Evolutionary conservation across 2,329 filamentous ascomycete species (phyloP), one percentile per base, ranked within the genome.

Genomic region (Cercospora nicotianae): DNA sequence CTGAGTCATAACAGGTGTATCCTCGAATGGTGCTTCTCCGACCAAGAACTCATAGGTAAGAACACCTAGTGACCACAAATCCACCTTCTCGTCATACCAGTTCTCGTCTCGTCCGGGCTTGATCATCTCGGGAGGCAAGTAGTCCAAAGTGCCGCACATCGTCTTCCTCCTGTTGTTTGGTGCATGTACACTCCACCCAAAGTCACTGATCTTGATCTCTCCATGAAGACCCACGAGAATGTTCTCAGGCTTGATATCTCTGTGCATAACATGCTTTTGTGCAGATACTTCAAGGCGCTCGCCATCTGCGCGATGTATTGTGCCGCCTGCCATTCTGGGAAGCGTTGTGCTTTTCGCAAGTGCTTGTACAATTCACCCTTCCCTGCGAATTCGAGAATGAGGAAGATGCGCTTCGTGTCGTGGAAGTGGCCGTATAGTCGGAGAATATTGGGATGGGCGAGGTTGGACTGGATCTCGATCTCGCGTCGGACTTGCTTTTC

Each of bases 171-270:
- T 86, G 82, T 94, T 96, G 81, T 96, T 97, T 30, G 95, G 95
- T 5, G 95, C 95, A 80, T 99, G 95, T 3, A 98, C 95, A 78
- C 92, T 96, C 95, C 95, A 99, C 60, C 95, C 94, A 77, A 98
- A 99, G 80, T 99, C 95, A 4, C 93, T 96, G 77, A 99, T 94
- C 81, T 99, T 99, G 83, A 99, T 94, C 84, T 99, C 95, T 72
- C 94, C 95, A 78, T 98, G 94, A 68, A 98, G 93, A 13, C 94
- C 94, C 31, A 98, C 90, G 23, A 98, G 86, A 72, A 98, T 98
- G 77, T 98, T 98, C 81, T 98, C 94, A 2, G 94, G 94, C 84
- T 98, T 98, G 83, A 98, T 98, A 76, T 98, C 94, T 67, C 94
- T 87, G 81, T 98, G 94, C 83, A 98, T 98, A 74, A 98, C 92